Evolutionary conservation across 192 early-diverging fungal genomes (phyloP), one percentile per base, ranked within the genome.

Genomic region (Backusella westeae): DNA sequence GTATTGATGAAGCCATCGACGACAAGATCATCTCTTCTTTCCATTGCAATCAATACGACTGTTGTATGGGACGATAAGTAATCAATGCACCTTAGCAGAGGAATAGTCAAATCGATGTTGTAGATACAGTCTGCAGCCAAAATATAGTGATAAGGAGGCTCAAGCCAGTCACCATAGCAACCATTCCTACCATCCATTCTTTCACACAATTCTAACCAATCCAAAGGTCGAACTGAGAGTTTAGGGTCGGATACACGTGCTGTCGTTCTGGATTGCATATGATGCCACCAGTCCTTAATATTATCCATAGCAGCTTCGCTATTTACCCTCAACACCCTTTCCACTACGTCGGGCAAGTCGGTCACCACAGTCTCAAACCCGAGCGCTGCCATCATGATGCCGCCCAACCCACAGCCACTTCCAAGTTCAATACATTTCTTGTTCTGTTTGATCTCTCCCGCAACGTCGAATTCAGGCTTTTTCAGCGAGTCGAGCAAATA

Each of bases 51-150:
- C 29, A 77, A 72, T 4, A 75, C 52, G 0, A 71, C 70, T 21
- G 81, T 73, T 4, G 52, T 53, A 15, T 63, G 38, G 12, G 36
- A 59, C 14, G 78, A 23, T 17, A 80, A 32, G 26, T 70, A 70
- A 14, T 59, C 38, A 17, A 82, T 71, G 49, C 70, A 76, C 15
- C 29, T 71, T 15, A 80, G 14, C n/a, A 82, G 76, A 19, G 75
- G 79, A 36, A 65, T n/a, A 9, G 80, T 36, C 5, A 82, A 41
- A 7, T 79, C 78, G 17, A 80, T 72, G 21, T 39, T 70, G 41
- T 82, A 82, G 32, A 82, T 73, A 74, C 81, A 82, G 53, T 82
- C 81, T 19, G 81, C 38, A 17, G 78, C 70, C n/a, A 82, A 34
- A 23, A 82, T 76, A 34, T 82, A 82, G 42, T 76, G 29, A 66